phyloP scores from a whole-genome alignment of 2,329 filamentous ascomycete species.

The Aureobasidium sp. region DNA sequence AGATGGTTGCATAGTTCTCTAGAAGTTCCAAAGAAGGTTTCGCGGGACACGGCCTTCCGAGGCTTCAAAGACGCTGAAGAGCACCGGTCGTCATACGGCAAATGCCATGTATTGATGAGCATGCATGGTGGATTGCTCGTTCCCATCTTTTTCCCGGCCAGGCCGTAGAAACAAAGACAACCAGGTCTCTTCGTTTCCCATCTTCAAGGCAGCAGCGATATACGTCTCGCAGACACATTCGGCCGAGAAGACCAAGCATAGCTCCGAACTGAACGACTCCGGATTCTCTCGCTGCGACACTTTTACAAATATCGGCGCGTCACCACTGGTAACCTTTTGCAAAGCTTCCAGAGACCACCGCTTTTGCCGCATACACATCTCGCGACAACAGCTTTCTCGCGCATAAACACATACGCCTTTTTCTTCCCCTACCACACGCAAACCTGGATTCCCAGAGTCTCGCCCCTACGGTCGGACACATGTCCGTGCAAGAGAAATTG shows the following conservation, averaged over 20 bases:
- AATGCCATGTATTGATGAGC: constrained; percentile 6
- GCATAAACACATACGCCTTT: neutral
- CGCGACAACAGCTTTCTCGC: neutral
- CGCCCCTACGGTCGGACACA: constrained; percentile 18
- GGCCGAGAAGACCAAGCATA: neutral
- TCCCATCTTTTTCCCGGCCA: constrained; percentile 7
- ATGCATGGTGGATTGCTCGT: neutral
- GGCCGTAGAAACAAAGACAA: neutral
- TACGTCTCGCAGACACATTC: neutral
- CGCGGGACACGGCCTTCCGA: neutral
- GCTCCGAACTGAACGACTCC: neutral
- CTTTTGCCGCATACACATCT: constrained; percentile 9
- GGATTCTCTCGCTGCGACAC: neutral
- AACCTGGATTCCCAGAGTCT: constrained; percentile 17
- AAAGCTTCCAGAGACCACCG: constrained; percentile 10
- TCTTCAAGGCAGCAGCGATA: neutral
- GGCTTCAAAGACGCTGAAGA: constrained; percentile 1
- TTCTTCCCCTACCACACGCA: neutral
- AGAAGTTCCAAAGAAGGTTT: constrained; percentile 9
- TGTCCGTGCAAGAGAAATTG: constrained; percentile 28
- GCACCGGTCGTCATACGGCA: constrained; percentile 12
- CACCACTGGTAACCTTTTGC: constrained; percentile 8
- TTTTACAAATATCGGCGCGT: constrained; percentile 11
- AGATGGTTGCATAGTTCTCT: constrained; percentile 3
- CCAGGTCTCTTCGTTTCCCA: neutral